phyloP scores from a whole-genome alignment of 345 rosid genomes.

The Brassica rapa region DNA sequence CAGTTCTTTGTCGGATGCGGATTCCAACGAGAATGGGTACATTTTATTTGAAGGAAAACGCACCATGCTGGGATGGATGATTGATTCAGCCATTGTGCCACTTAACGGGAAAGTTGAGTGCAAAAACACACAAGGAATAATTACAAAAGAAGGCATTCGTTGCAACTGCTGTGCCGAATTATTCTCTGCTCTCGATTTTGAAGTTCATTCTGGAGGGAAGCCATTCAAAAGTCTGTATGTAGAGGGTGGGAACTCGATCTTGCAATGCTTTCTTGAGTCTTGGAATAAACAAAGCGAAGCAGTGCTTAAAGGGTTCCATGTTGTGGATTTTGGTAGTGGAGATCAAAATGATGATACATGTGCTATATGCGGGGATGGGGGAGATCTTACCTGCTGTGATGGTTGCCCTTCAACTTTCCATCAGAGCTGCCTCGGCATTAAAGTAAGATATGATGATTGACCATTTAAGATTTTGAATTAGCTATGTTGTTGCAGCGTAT shows the following conservation, averaged over 20 bases:
- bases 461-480: too few relatives aligned
- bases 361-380: constrained; percentile 97
- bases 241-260: constrained; percentile 65
- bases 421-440: constrained; percentile 75
- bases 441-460: constrained; percentile 46
- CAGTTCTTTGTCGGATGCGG: constrained; percentile 51
- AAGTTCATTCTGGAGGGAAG: constrained; percentile 66
- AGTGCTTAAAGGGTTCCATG: constrained; percentile 57
- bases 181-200: constrained; percentile 57
- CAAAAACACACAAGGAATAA: constrained; percentile 51
- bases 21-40: constrained; percentile 55
- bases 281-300: constrained; percentile 73
- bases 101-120: constrained; percentile 62
- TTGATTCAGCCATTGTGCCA: constrained; percentile 62
- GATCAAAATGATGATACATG: constrained; percentile 97
- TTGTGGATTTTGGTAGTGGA: constrained; percentile 61
- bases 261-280: constrained; percentile 67
- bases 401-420: constrained; percentile 98
- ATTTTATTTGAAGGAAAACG: constrained; percentile 73
- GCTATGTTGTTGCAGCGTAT: neutral
- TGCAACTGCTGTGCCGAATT: constrained; percentile 75
- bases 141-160: constrained; percentile 65
- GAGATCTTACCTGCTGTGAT: constrained; percentile 87
- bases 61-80: constrained; percentile 83
- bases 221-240: constrained; percentile 63